Percentiles rank a stretch among this genome's conserved stretches.
phyloP scores from a whole-genome alignment of 179 eudicot genomes.

The Spinacia oleracea region DNA sequence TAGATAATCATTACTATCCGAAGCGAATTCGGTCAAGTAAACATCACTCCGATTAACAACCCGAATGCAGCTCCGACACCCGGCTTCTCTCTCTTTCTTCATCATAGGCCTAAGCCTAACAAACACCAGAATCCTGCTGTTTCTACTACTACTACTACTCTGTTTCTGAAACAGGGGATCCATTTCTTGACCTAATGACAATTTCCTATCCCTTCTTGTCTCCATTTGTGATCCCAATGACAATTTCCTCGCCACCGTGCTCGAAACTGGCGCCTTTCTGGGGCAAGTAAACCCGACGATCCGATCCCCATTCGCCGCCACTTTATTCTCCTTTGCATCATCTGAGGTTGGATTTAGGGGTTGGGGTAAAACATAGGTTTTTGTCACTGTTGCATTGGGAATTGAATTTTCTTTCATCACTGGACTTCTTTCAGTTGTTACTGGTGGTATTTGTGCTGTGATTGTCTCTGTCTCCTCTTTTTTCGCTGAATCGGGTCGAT shows the following conservation, averaged over 20 bases:
- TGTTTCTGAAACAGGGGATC: conserved; percentile 35
- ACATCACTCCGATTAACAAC: conserved; percentile 70
- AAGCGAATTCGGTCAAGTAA: conserved; percentile 69
- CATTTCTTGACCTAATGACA: conserved; percentile 37
- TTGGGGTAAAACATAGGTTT: conserved; percentile 46
- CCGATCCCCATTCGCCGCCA: conserved; percentile 38
- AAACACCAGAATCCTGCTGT: conserved; percentile 65
- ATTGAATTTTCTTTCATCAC: conserved; percentile 46
- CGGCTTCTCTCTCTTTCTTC: conserved; percentile 70
- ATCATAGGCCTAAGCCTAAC: conserved; percentile 86
- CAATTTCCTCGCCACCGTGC: conserved; percentile 61
- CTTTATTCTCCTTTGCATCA: conserved; percentile 52
- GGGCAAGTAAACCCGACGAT: conserved; percentile 57
- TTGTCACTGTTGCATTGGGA: conserved; percentile 44
- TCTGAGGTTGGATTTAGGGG: conserved; percentile 32
- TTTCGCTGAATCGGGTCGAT: conserved; percentile 14
- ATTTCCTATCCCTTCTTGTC: conserved; percentile 23
- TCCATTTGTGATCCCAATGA: conserved; percentile 55
- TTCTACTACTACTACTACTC: conserved; percentile 13
- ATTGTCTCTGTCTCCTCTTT: conserved; percentile 22
- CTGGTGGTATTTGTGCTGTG: background rate
- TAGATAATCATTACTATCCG: conserved; percentile 65
- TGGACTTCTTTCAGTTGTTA: conserved; percentile 14
- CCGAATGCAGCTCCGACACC: conserved; percentile 59
- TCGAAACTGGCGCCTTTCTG: conserved; percentile 41